Conservation (phyloP, 1,139 yeast species). For the Scheffersomyces parashehatae region DNA sequence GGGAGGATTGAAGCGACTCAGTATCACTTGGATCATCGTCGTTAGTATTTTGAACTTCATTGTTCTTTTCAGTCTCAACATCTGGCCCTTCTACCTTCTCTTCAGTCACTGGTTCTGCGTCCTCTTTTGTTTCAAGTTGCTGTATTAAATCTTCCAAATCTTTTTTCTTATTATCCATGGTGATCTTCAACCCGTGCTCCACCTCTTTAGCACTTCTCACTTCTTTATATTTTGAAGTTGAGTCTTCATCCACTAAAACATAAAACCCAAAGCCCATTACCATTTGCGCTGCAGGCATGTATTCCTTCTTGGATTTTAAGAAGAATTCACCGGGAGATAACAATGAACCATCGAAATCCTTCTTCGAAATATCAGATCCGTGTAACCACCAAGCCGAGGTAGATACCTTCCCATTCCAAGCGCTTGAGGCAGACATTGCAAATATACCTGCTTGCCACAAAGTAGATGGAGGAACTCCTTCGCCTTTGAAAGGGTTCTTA, state of each 20-base stretch:
- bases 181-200: constrained; percentile 48
- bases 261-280: constrained; percentile 88
- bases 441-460: constrained; percentile 87
- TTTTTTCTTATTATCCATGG: constrained; percentile 34
- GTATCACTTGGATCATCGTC: constrained; percentile 10
- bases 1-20: constrained; percentile 3
- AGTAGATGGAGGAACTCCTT: constrained; percentile 78
- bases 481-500: constrained; percentile 66
- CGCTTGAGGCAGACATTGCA: constrained; percentile 77
- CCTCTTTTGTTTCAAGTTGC: constrained; percentile 13
- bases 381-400: constrained; percentile 84
- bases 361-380: constrained; percentile 66
- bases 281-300: constrained; percentile 77
- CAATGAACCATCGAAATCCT: constrained; percentile 63
- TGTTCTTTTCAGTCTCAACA: constrained; percentile 5
- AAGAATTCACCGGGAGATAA: constrained; percentile 66
- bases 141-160: constrained; percentile 17
- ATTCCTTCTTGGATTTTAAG: constrained; percentile 56
- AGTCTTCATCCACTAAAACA: constrained; percentile 66
- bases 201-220: constrained; percentile 39
- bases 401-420: constrained; percentile 85
- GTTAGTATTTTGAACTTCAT: constrained; percentile 11
- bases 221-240: constrained; percentile 42
- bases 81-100: constrained; percentile 6
- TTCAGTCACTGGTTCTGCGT: constrained; percentile 13